A percentile compares a stretch with the other conserved stretches of the same genome.
Evolutionary conservation across 2,329 filamentous ascomycete genomes (phyloP).

Genomic region (Ascocoryne sarcoides): DNA sequence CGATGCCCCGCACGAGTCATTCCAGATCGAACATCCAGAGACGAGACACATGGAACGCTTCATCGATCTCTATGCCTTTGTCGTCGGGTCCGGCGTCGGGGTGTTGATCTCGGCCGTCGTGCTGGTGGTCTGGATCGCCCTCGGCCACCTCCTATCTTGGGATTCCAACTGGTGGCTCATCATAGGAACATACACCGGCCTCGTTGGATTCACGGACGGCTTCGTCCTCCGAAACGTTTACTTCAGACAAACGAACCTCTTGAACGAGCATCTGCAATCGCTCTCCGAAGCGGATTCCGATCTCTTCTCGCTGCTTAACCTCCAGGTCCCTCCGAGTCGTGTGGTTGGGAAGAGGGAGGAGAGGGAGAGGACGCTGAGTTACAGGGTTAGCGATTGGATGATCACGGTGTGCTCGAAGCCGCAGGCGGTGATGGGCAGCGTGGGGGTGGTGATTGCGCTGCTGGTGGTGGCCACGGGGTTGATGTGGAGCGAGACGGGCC

Average conservation of each 20-base stretch:
- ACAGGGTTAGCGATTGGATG: background rate
- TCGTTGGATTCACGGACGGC: constrained; percentile 37
- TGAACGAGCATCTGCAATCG: constrained; percentile 20
- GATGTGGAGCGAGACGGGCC: constrained; percentile 6
- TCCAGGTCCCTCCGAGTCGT: background rate
- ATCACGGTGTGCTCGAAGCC: background rate
- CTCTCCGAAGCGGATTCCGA: constrained; percentile 15
- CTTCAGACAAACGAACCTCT: constrained; percentile 16
- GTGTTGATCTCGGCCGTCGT: constrained; percentile 32
- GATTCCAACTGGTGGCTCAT: constrained; percentile 39
- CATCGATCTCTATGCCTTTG: constrained; percentile 36
- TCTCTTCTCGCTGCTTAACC: constrained; percentile 11
- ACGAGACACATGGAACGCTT: constrained; percentile 29
- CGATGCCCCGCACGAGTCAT: constrained; percentile 26
- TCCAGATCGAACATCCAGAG: constrained; percentile 27
- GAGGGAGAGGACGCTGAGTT: background rate
- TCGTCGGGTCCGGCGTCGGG: constrained; percentile 35
- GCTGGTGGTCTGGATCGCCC: constrained; percentile 31
- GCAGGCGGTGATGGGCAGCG: background rate
- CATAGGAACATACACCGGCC: constrained; percentile 39
- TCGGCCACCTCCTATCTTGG: constrained; percentile 33
- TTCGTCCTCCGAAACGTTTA: constrained; percentile 39
- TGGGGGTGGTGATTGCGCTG: constrained; percentile 2
- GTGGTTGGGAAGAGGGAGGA: background rate
- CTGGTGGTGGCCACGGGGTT: constrained; percentile 4